Evolutionary conservation across 2,329 filamentous ascomycete species (phyloP), one percentile per base, ranked within the genome.

Genomic region (Phaeophleospora eucalypticola): DNA sequence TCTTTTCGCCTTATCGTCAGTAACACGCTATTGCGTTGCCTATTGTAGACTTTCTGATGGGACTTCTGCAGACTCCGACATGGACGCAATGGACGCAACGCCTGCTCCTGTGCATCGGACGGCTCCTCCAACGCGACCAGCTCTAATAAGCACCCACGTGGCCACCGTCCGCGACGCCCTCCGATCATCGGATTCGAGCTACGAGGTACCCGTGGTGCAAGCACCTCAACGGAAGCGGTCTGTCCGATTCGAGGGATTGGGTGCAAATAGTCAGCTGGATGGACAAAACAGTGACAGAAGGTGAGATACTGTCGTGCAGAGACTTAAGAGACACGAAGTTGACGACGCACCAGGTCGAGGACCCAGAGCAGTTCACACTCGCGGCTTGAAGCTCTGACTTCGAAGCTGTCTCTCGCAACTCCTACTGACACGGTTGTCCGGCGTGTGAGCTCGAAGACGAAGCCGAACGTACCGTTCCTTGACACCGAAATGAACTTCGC

Each of bases 351-450:
- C 24, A 29, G 24, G 12, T 29, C 24, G 24, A 29, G 12, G 24
- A 7, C 29, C 10, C 21, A 44, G 14, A 43, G 32, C 34, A 47
- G 37, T 36, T 36, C 41, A 21, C 27, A 47, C 18, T 39, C 52
- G 27, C 24, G 47, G 21, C 46, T 60, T 15, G 56, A 55, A 18
- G 46, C 45, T n/a, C 36, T 62, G 40, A 46, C 51, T 20, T 39
- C 46, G n/a, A 59, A 59, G 45, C 36, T 62, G 24, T 54, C 49
- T 27, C 46, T 55, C 24, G 49, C 48, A 14, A 24, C 45, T 29
- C 56, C 48, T 15, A 49, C 38, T 3, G 50, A 54, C 15, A 64
- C 61, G 27, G 54, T 64, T 9, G 53, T 64, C 4, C 58, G 57
- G 42, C 58, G 61, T 3, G 42, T 53, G 10, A 59, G 43, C 29